A percentile compares a stretch with the other conserved stretches of the same genome.
Conservation (phyloP, 2,329 filamentous ascomycete genomes). For the Pestalotiopsis sp. region DNA sequence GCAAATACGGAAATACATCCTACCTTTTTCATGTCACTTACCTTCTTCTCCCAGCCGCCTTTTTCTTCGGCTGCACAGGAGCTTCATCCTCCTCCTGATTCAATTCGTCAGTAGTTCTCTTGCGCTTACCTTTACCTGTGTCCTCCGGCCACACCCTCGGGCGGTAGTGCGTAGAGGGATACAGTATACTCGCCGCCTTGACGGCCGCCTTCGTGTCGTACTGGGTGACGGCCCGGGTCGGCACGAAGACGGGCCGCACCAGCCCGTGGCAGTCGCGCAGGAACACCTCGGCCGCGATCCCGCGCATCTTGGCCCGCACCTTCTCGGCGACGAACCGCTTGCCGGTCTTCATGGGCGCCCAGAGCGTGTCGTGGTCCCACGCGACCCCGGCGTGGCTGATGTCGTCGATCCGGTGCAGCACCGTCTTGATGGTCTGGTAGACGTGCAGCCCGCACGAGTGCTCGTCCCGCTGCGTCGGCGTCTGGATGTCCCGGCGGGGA, state of each 20-base stretch:
- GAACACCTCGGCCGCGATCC: neutral
- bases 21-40: too few relatives aligned
- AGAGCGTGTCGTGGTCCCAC: neutral
- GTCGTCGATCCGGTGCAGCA: neutral
- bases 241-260: neutral
- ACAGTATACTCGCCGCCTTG: neutral
- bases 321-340: neutral
- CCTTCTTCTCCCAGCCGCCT: too few relatives aligned
- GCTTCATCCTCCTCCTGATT: too few relatives aligned
- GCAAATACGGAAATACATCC: too few relatives aligned
- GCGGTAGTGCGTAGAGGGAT: neutral
- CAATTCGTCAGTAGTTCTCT: too few relatives aligned
- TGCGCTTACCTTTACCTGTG: too few relatives aligned
- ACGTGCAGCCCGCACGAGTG: neutral
- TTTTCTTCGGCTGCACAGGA: too few relatives aligned
- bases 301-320: constrained; percentile 1
- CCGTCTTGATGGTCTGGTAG: neutral
- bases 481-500: neutral
- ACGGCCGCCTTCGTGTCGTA: neutral
- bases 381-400: neutral
- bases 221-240: neutral
- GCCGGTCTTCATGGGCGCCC: neutral
- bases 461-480: neutral
- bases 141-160: too few relatives aligned
- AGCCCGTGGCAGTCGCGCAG: neutral